Evolutionary conservation across 2,329 filamentous ascomycete genomes (phyloP).

Genomic region (Apiospora aurea): DNA sequence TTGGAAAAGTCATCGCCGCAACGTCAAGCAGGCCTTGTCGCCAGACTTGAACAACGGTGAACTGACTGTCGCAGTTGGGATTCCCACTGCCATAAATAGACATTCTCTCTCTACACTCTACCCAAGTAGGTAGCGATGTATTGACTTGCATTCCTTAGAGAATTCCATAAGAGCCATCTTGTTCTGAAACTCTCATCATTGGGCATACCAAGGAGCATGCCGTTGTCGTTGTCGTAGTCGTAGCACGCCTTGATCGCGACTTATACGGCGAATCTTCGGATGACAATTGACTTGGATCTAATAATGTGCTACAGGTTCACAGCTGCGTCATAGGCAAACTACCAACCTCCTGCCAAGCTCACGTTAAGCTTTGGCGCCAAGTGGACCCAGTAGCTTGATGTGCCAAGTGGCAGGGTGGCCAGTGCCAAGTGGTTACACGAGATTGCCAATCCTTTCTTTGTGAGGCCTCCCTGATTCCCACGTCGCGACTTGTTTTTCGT

Average conservation of each 20-base stretch:
- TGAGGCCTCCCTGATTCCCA: slow-evolving; percentile 8
- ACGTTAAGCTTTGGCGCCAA: background rate
- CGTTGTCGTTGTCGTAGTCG: too few species aligned
- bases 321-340: background rate
- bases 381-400: background rate
- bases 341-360: background rate
- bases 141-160: too few species aligned
- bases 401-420: background rate
- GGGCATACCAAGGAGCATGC: background rate
- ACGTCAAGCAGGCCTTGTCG: background rate
- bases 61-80: background rate
- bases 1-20: background rate
- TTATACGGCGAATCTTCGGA: background rate
- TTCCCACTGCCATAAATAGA: background rate
- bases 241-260: background rate
- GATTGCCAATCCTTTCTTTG: slow-evolving; percentile 11
- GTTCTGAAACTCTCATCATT: too few species aligned
- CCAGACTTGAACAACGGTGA: background rate
- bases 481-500: background rate
- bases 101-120: background rate
- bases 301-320: background rate
- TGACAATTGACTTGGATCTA: too few species aligned
- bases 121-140: background rate
- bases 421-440: slow-evolving; percentile 8
- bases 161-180: background rate